Conservation (phyloP, 495 filamentous ascomycete species). For the Penicillium coffeae region DNA sequence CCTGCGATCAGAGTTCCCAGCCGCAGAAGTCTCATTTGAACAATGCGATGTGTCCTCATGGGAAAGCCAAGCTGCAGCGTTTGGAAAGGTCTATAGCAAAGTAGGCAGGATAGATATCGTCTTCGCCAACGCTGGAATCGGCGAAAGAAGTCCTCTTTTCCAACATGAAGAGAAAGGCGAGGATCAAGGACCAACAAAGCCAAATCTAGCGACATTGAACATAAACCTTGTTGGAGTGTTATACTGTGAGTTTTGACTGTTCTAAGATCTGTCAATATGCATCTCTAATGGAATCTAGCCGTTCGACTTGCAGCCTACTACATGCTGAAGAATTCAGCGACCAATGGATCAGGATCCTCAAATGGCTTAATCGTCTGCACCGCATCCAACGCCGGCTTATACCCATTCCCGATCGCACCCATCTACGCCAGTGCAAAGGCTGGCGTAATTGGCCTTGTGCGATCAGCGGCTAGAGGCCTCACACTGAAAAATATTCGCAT, state of each 20-base stretch:
- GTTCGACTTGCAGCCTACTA: constrained; percentile 51
- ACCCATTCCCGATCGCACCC: constrained; percentile 53
- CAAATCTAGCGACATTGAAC: constrained; percentile 38
- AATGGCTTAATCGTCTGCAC: constrained; percentile 54
- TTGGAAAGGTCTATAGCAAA: constrained; percentile 36
- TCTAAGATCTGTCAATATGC: too few relatives aligned
- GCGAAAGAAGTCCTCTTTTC: constrained; percentile 38
- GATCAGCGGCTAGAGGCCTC: constrained; percentile 40
- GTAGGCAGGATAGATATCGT: constrained; percentile 46
- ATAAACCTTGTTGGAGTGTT: constrained; percentile 47
- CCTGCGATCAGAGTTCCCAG: constrained; percentile 33
- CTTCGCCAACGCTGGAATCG: constrained; percentile 55
- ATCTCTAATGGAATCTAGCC: constrained; percentile 22
- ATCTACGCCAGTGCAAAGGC: constrained; percentile 51
- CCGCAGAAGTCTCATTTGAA: constrained; percentile 36
- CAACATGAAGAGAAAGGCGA: constrained; percentile 16
- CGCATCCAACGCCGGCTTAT: constrained; percentile 53
- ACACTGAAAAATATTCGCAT: constrained; percentile 44
- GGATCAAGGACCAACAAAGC: constrained; percentile 27
- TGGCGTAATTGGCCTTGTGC: constrained; percentile 48
- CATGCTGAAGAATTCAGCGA: constrained; percentile 41
- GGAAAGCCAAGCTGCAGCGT: constrained; percentile 42
- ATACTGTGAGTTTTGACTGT: constrained; percentile 39
- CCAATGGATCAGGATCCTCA: constrained; percentile 4
- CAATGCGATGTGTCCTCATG: constrained; percentile 47